These are phyloP conservation scores for Geranium brycei DNA, from an alignment of 345 rosid genomes.

Conservation along the genomic window DNA sequence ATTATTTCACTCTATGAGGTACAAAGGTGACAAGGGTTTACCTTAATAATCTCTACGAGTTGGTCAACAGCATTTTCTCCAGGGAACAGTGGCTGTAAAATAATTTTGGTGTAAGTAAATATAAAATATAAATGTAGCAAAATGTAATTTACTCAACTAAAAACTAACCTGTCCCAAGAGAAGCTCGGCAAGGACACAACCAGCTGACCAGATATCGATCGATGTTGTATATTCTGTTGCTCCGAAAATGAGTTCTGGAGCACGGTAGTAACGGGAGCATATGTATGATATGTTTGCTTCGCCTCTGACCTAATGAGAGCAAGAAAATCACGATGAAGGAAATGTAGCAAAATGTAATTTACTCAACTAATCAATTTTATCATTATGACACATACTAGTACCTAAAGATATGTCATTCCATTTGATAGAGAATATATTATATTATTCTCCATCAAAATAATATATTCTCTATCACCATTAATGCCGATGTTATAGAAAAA, in stretches of 20 bases:
- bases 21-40: conserved; percentile 7
- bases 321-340: conserved; percentile 2
- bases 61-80: conserved; percentile 84
- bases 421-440: too few species aligned
- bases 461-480: too few species aligned
- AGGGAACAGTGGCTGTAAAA: conserved; percentile 54
- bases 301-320: conserved; percentile 44
- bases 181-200: conserved; percentile 85
- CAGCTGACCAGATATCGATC: conserved; percentile 87
- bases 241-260: conserved; percentile 80
- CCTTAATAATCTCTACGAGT: conserved; percentile 82
- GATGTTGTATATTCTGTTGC: conserved; percentile 72
- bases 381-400: neutral
- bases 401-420: neutral
- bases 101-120: neutral
- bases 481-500: neutral
- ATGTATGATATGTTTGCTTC: conserved; percentile 74
- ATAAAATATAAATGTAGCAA: too few species aligned
- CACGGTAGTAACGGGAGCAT: conserved; percentile 81
- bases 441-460: too few species aligned
- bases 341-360: too few species aligned
- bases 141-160: too few species aligned
- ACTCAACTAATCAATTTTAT: too few species aligned
- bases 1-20: neutral
- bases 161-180: conserved; percentile 61